These are phyloP conservation scores for Ceratobasidium sp. DNA, from an alignment of 1,284 basidiomycete genomes.

Conservation along the genomic window DNA sequence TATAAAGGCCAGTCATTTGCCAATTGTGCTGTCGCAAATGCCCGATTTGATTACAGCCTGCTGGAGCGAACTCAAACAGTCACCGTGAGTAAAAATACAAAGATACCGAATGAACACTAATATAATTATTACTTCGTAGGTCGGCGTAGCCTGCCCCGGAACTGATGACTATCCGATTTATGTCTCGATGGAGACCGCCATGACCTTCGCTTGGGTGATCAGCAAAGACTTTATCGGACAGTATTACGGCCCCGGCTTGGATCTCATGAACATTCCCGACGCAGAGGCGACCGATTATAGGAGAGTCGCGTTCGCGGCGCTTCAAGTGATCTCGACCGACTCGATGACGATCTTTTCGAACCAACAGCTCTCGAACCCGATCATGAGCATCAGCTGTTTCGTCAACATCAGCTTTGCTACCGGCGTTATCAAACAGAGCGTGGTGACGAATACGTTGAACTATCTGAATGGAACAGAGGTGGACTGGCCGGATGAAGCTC, in stretches of 20 bases:
- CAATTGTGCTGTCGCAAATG: background rate
- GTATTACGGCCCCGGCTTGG: constrained; percentile 20
- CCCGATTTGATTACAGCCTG: constrained; percentile 20
- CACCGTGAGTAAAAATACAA: background rate
- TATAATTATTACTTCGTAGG: background rate
- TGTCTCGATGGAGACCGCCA: constrained; percentile 16
- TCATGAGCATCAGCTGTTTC: background rate
- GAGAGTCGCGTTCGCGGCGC: constrained; percentile 12
- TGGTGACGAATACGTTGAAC: background rate
- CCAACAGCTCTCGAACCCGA: background rate
- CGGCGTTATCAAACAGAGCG: background rate
- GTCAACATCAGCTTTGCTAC: background rate
- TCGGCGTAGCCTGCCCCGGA: constrained; percentile 15
- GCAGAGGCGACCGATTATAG: constrained; percentile 6
- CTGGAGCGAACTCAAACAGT: constrained; percentile 23
- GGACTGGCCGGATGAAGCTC: background rate
- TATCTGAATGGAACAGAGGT: constrained; percentile 12
- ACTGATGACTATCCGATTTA: constrained; percentile 13
- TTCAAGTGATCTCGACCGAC: constrained; percentile 30
- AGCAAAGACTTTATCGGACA: constrained; percentile 33
- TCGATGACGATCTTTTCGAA: constrained; percentile 2
- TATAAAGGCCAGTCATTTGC: constrained; percentile 22
- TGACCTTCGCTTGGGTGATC: constrained; percentile 8
- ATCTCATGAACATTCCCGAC: background rate
- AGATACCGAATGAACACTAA: background rate